Evolutionary conservation across 768 basidiomycete genomes (phyloP), one percentile per base, ranked within the genome.

Genomic region (Neoboletus subvelutipes): DNA sequence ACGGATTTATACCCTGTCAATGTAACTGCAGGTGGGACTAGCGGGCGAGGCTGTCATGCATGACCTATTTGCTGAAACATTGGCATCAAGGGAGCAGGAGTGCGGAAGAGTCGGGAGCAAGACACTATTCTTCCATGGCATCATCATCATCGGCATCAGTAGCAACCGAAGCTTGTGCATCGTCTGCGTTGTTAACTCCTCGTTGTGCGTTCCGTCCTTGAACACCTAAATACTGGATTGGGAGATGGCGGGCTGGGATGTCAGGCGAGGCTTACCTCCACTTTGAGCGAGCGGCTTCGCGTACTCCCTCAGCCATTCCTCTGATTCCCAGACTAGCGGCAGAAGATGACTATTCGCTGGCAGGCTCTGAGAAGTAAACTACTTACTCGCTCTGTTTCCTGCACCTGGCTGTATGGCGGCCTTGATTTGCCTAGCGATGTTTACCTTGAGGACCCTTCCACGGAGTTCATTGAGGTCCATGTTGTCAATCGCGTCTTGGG

Each of bases 401-500:
- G 76, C 78, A n/a, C 77, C 78, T 22, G 77, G 73, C 63, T 88
- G 84, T 45, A 84, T 71, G 34, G 84, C 79, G 1, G 80, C 82
- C 68, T 90, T 94, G 78, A 86, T 83, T 6, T 92, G 92, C 45
- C 89, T 82, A 10, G 95, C 94, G 40, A 94, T 73, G 69, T 91
- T 96, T 48, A 87, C 93, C 75, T 87, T 90, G 59, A 91, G 74
- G 50, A 89, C 86, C 57, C 82, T 83, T 49, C 86, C 92, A 49
- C 77, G 80, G 56, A 91, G 78, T 69, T 95, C 94, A 67, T 96
- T 97, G 73, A 95, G 77, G 73, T 98, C 94, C 92, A 94, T 98
- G 76, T 98, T 98, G 78, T 98, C 96, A 58, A 98, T 96, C 29
- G 96, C 96, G 70, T 98, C 95, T 68, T 92, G 89, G 5, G 96